A percentile compares a stretch with the other conserved stretches of the same genome.
Evolutionary conservation across 805 yeast genomes (phyloP).

Genomic region (Ogataea corticis): DNA sequence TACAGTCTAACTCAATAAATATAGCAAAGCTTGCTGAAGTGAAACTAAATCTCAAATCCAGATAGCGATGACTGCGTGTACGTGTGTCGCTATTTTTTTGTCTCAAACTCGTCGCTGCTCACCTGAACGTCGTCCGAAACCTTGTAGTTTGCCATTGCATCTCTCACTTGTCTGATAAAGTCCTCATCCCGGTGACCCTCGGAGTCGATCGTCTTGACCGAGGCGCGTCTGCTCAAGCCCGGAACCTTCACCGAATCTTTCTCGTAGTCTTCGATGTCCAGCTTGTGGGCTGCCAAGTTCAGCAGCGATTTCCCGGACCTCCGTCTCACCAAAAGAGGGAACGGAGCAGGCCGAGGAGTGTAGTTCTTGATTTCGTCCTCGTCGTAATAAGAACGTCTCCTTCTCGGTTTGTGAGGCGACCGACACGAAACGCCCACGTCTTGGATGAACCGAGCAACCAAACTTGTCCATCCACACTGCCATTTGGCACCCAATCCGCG

Average conservation of each 20-base stretch:
- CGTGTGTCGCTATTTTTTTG: constrained; percentile 39
- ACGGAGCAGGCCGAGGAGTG: constrained; percentile 44
- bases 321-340: constrained; percentile 51
- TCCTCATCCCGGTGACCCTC: constrained; percentile 26
- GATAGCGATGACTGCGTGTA: neutral
- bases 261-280: constrained; percentile 70
- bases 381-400: constrained; percentile 30
- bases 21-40: neutral
- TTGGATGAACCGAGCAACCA: constrained; percentile 88
- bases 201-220: constrained; percentile 30
- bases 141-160: constrained; percentile 40
- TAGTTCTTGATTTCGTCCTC: constrained; percentile 41
- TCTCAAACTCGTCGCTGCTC: constrained; percentile 59
- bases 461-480: constrained; percentile 96
- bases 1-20: neutral
- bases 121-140: constrained; percentile 42
- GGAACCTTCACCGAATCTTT: constrained; percentile 34
- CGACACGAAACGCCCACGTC: constrained; percentile 78
- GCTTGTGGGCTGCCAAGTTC: constrained; percentile 63
- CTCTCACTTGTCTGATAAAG: constrained; percentile 43
- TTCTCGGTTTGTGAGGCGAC: constrained; percentile 40
- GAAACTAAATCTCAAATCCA: too few species aligned
- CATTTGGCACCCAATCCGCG: constrained; percentile 92
- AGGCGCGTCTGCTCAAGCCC: constrained; percentile 33
- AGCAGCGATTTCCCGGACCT: constrained; percentile 73